Evolutionary conservation across 2,329 filamentous ascomycete species (phyloP), one percentile per base, ranked within the genome.

Genomic region (Ceratocystis cacaofunesta): DNA sequence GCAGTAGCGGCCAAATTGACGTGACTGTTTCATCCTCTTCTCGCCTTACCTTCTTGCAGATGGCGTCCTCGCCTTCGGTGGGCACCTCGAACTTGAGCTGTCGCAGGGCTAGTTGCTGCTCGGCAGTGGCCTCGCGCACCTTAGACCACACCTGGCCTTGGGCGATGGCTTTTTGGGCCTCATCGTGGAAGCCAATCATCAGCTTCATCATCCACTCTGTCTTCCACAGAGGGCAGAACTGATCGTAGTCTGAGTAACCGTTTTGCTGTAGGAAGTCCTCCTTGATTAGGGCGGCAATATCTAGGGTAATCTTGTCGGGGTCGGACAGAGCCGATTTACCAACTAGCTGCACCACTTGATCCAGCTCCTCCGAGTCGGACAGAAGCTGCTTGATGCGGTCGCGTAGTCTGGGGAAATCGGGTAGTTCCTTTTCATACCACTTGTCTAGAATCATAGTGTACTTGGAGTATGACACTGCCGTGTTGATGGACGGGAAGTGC

Each of bases 191-290:
- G 67, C 87, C 89, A 81, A 99, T 89, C 86, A 99, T 97, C 69
- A 90, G 88, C 84, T 95, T 96, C 94, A 99, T 99, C 94, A 99
- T 97, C 87, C 94, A 99, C 76, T 95, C 89, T 0, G 94, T 99
- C 87, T 99, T 99, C 94, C 94, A 99, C 73, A 99, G 84, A 62
- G 94, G 94, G 74, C 94, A 99, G 85, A 95, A 99, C 79, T 97
- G 92, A 74, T 99, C 94, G 75, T 99, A 97, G 77, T 97, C 90
- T 70, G 89, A 94, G 84, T 99, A 99, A 69, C 94, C 94, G 79
- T 99, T 99, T 77, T 99, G 94, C 78, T 99, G 94, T 74, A 99
- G 76, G 80, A 99, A 99, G 75, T 99, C 94, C 74, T 99, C 94
- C 84, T 99, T 99, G 77, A 99, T 80, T 71, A 99, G 79, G 19